Evolutionary conservation across 2,329 filamentous ascomycete species (phyloP).

Genomic region (Talaromyces sp.): DNA sequence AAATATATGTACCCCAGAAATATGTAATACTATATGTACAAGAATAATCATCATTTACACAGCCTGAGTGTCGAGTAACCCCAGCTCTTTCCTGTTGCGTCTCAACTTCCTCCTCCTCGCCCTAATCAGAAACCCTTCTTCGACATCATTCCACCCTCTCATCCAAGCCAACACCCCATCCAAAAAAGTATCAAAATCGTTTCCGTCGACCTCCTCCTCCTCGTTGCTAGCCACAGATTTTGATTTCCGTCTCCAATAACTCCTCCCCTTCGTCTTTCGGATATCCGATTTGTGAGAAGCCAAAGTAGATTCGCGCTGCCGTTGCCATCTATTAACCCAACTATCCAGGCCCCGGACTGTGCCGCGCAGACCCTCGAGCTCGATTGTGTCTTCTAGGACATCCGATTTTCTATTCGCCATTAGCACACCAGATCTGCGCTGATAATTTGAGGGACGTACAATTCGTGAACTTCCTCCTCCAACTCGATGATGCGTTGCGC

Average conservation of each 20-base stretch:
- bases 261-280: conserved; percentile 18
- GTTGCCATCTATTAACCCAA: conserved; percentile 31
- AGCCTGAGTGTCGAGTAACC: background rate
- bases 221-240: conserved; percentile 18
- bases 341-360: conserved; percentile 35
- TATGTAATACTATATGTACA: conserved; percentile 3
- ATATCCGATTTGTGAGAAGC: background rate
- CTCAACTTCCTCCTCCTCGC: conserved; percentile 60
- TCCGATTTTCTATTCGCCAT: conserved; percentile 25
- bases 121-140: conserved; percentile 43
- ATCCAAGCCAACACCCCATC: conserved; percentile 44
- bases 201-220: conserved; percentile 20
- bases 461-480: conserved; percentile 56
- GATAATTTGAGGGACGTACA: conserved; percentile 44
- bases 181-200: conserved; percentile 30
- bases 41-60: background rate
- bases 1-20: background rate
- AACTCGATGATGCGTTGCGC: conserved; percentile 59
- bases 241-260: conserved; percentile 16
- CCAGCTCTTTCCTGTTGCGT: conserved; percentile 24
- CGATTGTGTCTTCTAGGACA: conserved; percentile 32
- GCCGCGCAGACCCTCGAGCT: conserved; percentile 35
- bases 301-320: conserved; percentile 22
- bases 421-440: background rate
- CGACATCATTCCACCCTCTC: conserved; percentile 42